Percentiles rank a stretch among this genome's conserved stretches.
These are phyloP conservation scores for Kurtzmaniella quercitrusa DNA, from an alignment of 1,139 yeast genomes.

Conservation along the genomic window DNA sequence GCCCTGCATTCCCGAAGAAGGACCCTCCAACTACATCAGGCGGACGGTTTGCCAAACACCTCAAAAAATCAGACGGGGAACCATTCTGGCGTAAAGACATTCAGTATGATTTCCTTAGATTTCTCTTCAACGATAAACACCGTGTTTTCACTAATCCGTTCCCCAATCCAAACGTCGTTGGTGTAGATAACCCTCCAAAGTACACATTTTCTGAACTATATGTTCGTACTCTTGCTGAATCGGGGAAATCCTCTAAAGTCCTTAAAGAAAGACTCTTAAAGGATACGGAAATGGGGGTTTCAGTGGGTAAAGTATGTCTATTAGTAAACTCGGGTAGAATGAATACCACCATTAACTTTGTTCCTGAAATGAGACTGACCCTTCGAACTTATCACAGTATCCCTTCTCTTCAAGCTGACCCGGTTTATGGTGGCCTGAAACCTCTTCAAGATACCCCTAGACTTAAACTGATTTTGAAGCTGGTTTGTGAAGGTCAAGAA, in stretches of 20 bases:
- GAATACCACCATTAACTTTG: conserved; percentile 93
- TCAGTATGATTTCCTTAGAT: conserved; percentile 72
- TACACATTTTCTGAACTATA: conserved; percentile 84
- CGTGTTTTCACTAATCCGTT: conserved; percentile 67
- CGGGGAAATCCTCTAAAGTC: conserved; percentile 79
- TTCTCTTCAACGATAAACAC: conserved; percentile 58
- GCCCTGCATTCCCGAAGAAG: background rate
- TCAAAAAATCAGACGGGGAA: conserved; percentile 89
- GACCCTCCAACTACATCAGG: background rate
- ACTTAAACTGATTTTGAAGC: conserved; percentile 82
- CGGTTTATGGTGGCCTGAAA: conserved; percentile 49
- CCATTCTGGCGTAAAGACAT: conserved; percentile 88
- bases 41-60: conserved; percentile 36
- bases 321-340: conserved; percentile 89
- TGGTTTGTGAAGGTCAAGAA: conserved; percentile 53
- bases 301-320: conserved; percentile 79
- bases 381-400: conserved; percentile 89
- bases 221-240: conserved; percentile 74
- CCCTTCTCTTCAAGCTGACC: conserved; percentile 78
- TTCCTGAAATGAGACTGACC: conserved; percentile 95
- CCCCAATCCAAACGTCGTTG: conserved; percentile 28
- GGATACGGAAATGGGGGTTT: conserved; percentile 60
- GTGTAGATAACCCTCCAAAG: conserved; percentile 40
- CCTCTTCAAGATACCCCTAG: conserved; percentile 95
- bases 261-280: conserved; percentile 69